These are phyloP conservation scores for Leccinellum albellum DNA, from an alignment of 768 basidiomycete genomes.

Conservation along the genomic window DNA sequence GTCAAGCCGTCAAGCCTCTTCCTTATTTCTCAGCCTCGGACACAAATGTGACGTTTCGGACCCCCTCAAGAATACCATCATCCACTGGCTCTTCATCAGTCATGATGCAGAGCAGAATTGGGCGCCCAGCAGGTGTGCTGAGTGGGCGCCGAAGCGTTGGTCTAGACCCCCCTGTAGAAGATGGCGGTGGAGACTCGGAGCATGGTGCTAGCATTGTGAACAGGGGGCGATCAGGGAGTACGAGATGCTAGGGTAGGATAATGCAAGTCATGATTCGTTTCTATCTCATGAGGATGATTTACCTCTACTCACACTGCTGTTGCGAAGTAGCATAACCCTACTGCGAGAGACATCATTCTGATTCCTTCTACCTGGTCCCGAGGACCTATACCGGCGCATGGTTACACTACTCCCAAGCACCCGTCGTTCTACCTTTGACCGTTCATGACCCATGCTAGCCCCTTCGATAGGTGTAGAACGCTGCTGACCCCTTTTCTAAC, in stretches of 20 bases:
- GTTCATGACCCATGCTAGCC: constrained; percentile 24
- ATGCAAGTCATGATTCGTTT: constrained; percentile 15
- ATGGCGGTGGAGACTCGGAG: constrained; percentile 14
- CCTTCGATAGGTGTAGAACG: constrained; percentile 19
- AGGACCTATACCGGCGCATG: constrained; percentile 18
- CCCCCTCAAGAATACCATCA: constrained; percentile 39
- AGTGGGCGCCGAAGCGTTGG: constrained; percentile 44
- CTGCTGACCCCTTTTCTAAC: constrained; percentile 4
- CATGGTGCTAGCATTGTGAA: constrained; percentile 17
- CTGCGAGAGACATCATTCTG: constrained; percentile 11
- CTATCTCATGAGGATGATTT: constrained; percentile 5
- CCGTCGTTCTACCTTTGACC: constrained; percentile 14
- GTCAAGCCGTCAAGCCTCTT: constrained; percentile 32
- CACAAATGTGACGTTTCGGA: constrained; percentile 47
- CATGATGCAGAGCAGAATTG: constrained; percentile 45
- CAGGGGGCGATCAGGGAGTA: constrained; percentile 30
- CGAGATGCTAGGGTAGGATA: constrained; percentile 15
- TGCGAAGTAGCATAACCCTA: constrained; percentile 10
- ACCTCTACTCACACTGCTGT: constrained; percentile 9
- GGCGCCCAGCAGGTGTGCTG: constrained; percentile 35
- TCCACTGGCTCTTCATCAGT: constrained; percentile 32
- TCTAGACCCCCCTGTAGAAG: constrained; percentile 24
- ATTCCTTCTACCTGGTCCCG: constrained; percentile 17
- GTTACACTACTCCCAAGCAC: constrained; percentile 6
- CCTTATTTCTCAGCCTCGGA: constrained; percentile 42